Conservation (phyloP, 768 basidiomycete species). For the Amylocystis lapponica region DNA sequence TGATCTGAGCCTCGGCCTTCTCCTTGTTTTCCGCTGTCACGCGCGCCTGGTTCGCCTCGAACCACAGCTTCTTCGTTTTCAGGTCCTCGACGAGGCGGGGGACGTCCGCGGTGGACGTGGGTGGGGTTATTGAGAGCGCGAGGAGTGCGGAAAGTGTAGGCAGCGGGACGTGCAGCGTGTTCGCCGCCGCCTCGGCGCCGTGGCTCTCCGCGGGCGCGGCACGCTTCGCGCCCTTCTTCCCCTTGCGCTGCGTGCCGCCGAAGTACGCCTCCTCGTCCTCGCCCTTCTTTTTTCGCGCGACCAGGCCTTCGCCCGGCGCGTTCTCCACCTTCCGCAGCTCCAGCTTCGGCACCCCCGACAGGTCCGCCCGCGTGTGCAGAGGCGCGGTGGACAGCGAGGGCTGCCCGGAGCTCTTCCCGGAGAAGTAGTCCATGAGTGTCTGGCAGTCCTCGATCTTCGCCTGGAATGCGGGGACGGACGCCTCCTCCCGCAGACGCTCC, state of each 20-base stretch:
- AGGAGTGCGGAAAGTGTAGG: constrained; percentile 86
- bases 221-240: constrained; percentile 62
- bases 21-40: constrained; percentile 75
- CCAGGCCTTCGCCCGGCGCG: constrained; percentile 54
- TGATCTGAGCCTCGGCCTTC: constrained; percentile 73
- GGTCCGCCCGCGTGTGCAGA: constrained; percentile 35
- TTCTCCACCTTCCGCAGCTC: constrained; percentile 83
- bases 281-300: constrained; percentile 88
- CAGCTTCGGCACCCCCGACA: constrained; percentile 69
- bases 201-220: constrained; percentile 9
- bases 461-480: constrained; percentile 84
- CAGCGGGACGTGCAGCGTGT: constrained; percentile 70
- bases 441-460: constrained; percentile 95
- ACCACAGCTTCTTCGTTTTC: constrained; percentile 93
- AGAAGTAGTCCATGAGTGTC: constrained; percentile 83
- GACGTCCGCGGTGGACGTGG: constrained; percentile 68
- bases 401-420: constrained; percentile 51
- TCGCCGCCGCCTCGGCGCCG: constrained; percentile 22
- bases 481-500: constrained; percentile 84
- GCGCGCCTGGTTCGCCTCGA: constrained; percentile 82
- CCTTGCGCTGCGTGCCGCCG: constrained; percentile 55
- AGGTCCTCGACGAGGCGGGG: constrained; percentile 84
- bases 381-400: constrained; percentile 37
- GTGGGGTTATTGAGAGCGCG: constrained; percentile 85
- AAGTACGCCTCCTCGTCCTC: constrained; percentile 82